Conservation (phyloP, 805 yeast species). For the Kuraishia borneana region DNA sequence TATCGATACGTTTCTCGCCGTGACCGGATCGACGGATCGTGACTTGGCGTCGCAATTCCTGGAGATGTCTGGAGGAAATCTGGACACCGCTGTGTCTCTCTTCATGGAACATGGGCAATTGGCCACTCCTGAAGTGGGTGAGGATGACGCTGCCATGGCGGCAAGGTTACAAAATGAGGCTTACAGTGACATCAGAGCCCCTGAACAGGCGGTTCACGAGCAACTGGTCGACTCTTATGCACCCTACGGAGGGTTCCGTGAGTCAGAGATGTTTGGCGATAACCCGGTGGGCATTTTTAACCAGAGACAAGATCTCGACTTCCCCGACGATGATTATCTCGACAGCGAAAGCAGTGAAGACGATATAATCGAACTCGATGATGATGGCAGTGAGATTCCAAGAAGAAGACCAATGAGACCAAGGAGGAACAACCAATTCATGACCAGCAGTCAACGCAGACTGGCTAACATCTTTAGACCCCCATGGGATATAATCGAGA, state of each 20-base stretch:
- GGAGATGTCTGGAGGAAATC: conserved; percentile 64
- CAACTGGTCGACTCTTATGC: conserved; percentile 47
- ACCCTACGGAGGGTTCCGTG: conserved; percentile 8
- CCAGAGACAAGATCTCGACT: conserved; percentile 24
- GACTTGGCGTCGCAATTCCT: conserved; percentile 64
- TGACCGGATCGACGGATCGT: conserved; percentile 65
- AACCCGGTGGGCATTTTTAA: conserved; percentile 47
- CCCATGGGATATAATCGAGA: conserved; percentile 81
- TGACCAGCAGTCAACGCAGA: conserved; percentile 43
- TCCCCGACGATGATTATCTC: conserved; percentile 14
- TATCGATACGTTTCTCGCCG: conserved; percentile 68
- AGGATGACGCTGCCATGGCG: conserved; percentile 41
- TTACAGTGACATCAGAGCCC: conserved; percentile 56
- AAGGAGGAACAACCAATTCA: conserved; percentile 13
- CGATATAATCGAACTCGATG: conserved; percentile 21
- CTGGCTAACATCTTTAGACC: conserved; percentile 82
- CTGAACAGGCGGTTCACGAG: conserved; percentile 70
- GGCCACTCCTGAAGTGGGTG: conserved; percentile 1
- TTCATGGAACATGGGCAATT: conserved; percentile 59
- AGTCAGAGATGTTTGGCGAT: conserved; percentile 35
- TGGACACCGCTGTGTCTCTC: conserved; percentile 77
- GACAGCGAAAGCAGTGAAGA: conserved; percentile 24
- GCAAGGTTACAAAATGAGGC: conserved; percentile 54
- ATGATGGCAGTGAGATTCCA: conserved; percentile 17
- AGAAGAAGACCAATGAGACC: conserved; percentile 10